Base-by-base conservation (phyloP, 768 basidiomycete species). In the Hygrophorus russula region DNA sequence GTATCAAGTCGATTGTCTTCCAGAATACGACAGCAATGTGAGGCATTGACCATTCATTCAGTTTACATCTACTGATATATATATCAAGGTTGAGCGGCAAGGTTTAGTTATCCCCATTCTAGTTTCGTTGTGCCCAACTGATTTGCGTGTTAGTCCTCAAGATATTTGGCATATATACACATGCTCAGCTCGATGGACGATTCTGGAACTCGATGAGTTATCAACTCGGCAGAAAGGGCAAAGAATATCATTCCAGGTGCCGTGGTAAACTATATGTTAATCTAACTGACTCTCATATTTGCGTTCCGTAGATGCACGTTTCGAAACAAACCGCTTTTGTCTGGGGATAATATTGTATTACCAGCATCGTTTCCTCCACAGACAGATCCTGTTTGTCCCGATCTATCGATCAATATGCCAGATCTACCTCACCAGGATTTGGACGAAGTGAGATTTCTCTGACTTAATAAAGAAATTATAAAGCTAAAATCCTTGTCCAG, bases 161-260 rank as follows among this genome's bases (percentile, higher is more conserved):
- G 28, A 54, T 67, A 15, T 67, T 66, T 46, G 66, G 66, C 15
- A 50, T 65, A 7, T 65, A 66, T 38, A 67, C 64, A 2, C 64
- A 66, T 46, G 60, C 64, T 5, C 64, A 68, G 46, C 48, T 67
- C 15, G 60, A 64, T 42, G 53, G 57, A 33, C 54, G 61, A 18
- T 51, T 65, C 17, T 68, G 67, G 68, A 55, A 65, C 43, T 61
- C 65, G 1, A 49, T 69, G 29, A 60, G 62, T 2, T 52, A 52
- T 20, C 65, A 68, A 33, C 51, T 69, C n/a, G 54, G 48, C 11
- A 59, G 45, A 51, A 70, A 64, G 36, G 62, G 71, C 11, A 66
- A 62, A 43, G 73, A 75, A 46, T 84, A 85, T 45, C 61, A 61
- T 20, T 58, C 59, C 15, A 67, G 78, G 79, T 76, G 34, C 46